Evolutionary conservation across 2,329 filamentous ascomycete genomes (phyloP), one percentile per base, ranked within the genome.

Genomic region (Aspergillus sergii): DNA sequence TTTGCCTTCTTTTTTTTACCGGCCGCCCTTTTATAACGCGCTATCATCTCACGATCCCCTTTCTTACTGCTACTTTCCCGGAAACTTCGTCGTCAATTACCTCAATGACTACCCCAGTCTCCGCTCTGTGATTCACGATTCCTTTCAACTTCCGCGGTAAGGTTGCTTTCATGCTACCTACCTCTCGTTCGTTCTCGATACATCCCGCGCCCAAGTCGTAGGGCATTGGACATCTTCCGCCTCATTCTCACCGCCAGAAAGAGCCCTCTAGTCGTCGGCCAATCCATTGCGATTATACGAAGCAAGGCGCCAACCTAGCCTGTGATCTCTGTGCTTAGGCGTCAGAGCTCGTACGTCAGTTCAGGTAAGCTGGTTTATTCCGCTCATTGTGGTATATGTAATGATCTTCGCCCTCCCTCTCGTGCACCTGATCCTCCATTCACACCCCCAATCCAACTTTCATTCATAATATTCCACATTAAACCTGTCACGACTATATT

Each of bases 171-270:
- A 55, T 39, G 30, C 32, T 55, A 19, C 14, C 51, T 39, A 16
- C 32, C 12, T 26, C 51, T 41, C 32, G 10, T 28, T 53, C 26
- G 26, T 55, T 39, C n/a, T 39, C 32, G 51, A 39, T 23, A 39
- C 21, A 23, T 26, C 32, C 51, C 51, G 51, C 34, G 32, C 51
- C 32, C 34, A 55, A 55, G 51, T 55, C n/a, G 32, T 55, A 55
- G 32, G 51, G 51, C 51, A 55, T 55, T 55, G 51, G 34, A 55
- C 28, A 28, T 55, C 32, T 3, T 55, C 51, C 48, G 51, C 51
- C 51, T 55, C 51, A 55, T 55, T 55, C 51, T 55, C 51, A 55
- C 51, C 51, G 51, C 51, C 34, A 55, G 51, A 55, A 36, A 36
- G 34, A 55, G 32, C 34, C n/a, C n/a, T 55, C 51, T 16, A 11